Evolutionary conservation across 345 rosid genomes (phyloP).

Genomic region (Hibiscus mutabilis): DNA sequence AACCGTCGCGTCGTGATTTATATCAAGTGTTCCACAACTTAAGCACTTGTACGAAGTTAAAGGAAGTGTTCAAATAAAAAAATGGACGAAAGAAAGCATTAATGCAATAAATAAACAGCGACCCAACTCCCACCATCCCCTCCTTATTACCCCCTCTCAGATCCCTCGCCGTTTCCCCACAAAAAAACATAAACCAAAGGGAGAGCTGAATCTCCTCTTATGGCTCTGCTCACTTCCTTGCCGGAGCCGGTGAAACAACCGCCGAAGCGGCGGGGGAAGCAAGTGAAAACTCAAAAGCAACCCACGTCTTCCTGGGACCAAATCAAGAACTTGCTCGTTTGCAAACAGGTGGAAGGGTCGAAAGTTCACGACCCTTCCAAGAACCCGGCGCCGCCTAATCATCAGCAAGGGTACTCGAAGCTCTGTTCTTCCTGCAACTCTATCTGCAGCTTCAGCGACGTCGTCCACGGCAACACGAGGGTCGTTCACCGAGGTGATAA

Average conservation of each 20-base stretch:
- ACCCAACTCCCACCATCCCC: conserved; percentile 31
- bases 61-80: not conserved
- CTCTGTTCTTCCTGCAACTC: conserved; percentile 82
- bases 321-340: conserved; percentile 80
- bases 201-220: conserved; percentile 15
- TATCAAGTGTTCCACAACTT: not conserved
- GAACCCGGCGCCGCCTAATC: not conserved
- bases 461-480: conserved; percentile 81
- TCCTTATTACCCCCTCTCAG: conserved; percentile 36
- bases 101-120: conserved; percentile 17
- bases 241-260: conserved; percentile 27
- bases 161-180: conserved; percentile 15
- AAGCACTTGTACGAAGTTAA: not conserved
- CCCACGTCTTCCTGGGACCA: conserved; percentile 84
- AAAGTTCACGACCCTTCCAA: conserved; percentile 78
- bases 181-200: not conserved
- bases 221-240: conserved; percentile 62
- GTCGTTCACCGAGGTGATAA: conserved; percentile 86
- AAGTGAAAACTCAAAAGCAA: conserved; percentile 35
- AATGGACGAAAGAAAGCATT: not conserved
- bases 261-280: conserved; percentile 24
- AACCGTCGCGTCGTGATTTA: not conserved
- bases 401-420: conserved; percentile 23
- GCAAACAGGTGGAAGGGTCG: conserved; percentile 79
- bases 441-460: conserved; percentile 77